These are phyloP conservation scores for Arachnomyces sp. DNA, from an alignment of 2,329 filamentous ascomycete genomes.

Conservation along the genomic window DNA sequence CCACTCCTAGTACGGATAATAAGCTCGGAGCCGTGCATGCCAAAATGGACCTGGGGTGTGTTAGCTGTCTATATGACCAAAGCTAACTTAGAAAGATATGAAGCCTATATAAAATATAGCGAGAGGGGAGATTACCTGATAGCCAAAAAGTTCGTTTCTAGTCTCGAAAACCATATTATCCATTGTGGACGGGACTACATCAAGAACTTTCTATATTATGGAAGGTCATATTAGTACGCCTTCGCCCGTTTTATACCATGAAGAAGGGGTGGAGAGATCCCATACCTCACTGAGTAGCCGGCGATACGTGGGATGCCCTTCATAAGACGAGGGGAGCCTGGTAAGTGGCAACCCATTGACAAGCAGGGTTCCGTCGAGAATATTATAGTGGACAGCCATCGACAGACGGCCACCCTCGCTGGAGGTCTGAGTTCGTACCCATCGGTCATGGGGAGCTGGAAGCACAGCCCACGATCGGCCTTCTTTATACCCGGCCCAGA, in stretches of 20 bases:
- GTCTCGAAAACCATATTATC: conserved; percentile 30
- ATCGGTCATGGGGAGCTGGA: conserved; percentile 10
- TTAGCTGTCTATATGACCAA: neutral
- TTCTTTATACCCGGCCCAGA: conserved; percentile 23
- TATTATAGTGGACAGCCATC: conserved; percentile 21
- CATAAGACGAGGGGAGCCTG: conserved; percentile 21
- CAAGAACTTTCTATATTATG: conserved; percentile 17
- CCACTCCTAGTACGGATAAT: conserved; percentile 23
- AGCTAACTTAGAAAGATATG: neutral
- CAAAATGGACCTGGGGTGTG: conserved; percentile 12
- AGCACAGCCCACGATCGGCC: conserved; percentile 18
- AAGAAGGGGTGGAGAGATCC: conserved; percentile 12
- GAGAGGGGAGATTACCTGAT: conserved; percentile 13
- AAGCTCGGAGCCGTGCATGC: conserved; percentile 19
- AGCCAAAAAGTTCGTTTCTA: conserved; percentile 14
- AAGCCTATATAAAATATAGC: neutral
- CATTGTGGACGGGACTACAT: conserved; percentile 26
- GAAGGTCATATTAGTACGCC: neutral
- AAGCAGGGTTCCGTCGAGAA: conserved; percentile 26
- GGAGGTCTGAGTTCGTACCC: conserved; percentile 12
- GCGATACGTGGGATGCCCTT: conserved; percentile 15
- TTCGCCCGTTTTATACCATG: conserved; percentile 13
- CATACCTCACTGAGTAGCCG: conserved; percentile 20
- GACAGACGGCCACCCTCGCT: conserved; percentile 2
- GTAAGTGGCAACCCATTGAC: conserved; percentile 24